phyloP scores from a whole-genome alignment of 352 stramenopile genomes.

The Globisporangium emineosum region DNA sequence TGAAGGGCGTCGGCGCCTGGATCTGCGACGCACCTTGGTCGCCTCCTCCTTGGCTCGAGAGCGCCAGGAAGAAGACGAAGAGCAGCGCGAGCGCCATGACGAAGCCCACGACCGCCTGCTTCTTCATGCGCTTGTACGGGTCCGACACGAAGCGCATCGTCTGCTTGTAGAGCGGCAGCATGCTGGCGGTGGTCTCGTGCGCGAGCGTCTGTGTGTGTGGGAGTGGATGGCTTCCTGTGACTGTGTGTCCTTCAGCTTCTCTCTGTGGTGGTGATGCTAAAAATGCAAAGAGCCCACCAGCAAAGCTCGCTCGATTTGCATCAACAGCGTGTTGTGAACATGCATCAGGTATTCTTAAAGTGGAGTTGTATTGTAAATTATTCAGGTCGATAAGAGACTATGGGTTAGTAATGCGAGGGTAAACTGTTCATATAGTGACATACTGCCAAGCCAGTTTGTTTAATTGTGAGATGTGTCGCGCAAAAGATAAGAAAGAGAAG shows the following conservation, averaged over 20 bases:
- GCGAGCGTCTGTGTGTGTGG: neutral
- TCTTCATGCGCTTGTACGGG: conserved; percentile 62
- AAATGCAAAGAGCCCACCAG: neutral
- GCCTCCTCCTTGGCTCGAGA: conserved; percentile 26
- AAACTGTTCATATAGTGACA: neutral
- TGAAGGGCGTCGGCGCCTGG: conserved; percentile 4
- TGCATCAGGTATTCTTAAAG: neutral
- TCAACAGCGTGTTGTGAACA: neutral
- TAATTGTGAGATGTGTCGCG: neutral
- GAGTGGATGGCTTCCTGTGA: neutral
- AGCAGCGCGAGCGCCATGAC: conserved; percentile 50
- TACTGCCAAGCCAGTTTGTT: conserved; percentile 7
- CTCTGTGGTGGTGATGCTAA: neutral
- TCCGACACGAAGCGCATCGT: conserved; percentile 56
- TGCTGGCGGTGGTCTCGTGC: neutral
- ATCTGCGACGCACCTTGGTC: neutral
- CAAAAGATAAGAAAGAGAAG: conserved; percentile 1
- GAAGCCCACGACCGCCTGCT: conserved; percentile 31
- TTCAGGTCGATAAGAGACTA: neutral
- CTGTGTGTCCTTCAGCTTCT: neutral
- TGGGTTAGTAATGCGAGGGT: neutral
- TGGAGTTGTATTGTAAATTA: neutral
- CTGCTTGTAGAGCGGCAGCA: conserved; percentile 66
- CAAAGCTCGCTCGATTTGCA: neutral
- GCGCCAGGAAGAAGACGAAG: conserved; percentile 44